Base-by-base conservation (phyloP, 768 basidiomycete species). In the Royoungia palumana region DNA sequence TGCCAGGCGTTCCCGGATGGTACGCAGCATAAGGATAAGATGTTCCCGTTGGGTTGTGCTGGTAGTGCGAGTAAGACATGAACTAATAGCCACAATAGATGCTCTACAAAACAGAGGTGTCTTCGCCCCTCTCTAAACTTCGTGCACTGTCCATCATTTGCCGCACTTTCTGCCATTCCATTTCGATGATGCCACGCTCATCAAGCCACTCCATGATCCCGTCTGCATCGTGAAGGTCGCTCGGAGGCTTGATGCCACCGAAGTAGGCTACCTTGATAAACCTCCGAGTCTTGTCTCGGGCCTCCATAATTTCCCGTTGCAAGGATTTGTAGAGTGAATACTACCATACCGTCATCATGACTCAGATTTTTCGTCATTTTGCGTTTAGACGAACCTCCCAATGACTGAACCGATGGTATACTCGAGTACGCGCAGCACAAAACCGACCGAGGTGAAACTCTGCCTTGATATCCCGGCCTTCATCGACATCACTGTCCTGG, bases 171-270 rank as follows among this genome's bases (percentile, higher is more conserved):
- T 77, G 74, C 87, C 87, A 91, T 58, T 87, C 82, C 49, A 70
- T 70, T 16, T 83, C 78, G 49, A 91, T 82, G 36, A 87, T 64
- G 16, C 77, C 75, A 30, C 87, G 75, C 51, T 81, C 67, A 51
- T 89, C 89, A 10, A 93, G 74, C 87, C 88, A 90, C 20, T 88
- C 85, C 70, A 85, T 84, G 32, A 91, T 72, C n/a, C 69, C 80
- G 58, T 92, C 87, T n/a, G 85, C 85, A 57, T 91, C 81, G 12
- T 72, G 64, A 28, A 84, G 70, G 57, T 91, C 82, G 35, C 80
- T 66, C 0, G 89, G 89, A 17, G 86, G 86, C 47, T 74, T 60
- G 53, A 68, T 69, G 3, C 79, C 79, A 22, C 75, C 76, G 9
- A 71, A 66, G 57, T 75, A 81, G 7, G 83, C 78, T 20, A 87